These are phyloP conservation scores for Albophoma yamanashiensis DNA, from an alignment of 2,329 filamentous ascomycete genomes.

Conservation along the genomic window DNA sequence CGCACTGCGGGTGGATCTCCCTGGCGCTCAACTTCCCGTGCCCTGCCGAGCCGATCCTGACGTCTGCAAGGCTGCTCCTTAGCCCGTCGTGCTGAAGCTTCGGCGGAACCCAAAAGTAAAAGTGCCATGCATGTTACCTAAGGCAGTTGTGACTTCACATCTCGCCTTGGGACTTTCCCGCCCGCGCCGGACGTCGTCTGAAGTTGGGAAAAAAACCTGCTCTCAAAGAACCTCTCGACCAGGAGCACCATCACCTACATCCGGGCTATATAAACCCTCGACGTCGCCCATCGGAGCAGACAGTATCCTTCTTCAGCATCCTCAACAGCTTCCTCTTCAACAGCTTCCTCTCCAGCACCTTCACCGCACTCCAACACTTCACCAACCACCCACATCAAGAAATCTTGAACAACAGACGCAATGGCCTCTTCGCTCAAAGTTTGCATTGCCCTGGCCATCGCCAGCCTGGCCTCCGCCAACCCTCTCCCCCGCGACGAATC, in stretches of 20 bases:
- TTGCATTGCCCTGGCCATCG: constrained; percentile 1
- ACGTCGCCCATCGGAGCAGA: neutral
- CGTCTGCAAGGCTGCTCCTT: neutral
- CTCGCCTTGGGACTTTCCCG: neutral
- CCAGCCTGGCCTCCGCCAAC: constrained; percentile 1
- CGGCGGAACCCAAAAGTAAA: neutral
- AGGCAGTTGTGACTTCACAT: neutral
- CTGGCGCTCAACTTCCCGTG: neutral
- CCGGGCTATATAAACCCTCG: neutral
- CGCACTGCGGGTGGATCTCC: neutral
- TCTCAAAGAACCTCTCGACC: neutral
- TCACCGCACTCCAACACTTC: neutral
- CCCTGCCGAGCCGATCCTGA: neutral
- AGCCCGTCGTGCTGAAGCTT: neutral
- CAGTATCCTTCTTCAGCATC: neutral
- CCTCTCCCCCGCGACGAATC: neutral
- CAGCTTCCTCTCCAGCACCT: neutral
- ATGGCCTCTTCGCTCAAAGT: neutral
- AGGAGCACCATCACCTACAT: neutral
- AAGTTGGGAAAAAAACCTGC: neutral
- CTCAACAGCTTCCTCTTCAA: neutral
- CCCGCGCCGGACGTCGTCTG: neutral
- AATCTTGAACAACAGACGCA: neutral
- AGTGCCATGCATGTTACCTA: neutral
- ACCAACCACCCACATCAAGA: neutral